Evolutionary conservation across 352 stramenopile species (phyloP).

Genomic region (Pythium rhizo-oryzae): DNA sequence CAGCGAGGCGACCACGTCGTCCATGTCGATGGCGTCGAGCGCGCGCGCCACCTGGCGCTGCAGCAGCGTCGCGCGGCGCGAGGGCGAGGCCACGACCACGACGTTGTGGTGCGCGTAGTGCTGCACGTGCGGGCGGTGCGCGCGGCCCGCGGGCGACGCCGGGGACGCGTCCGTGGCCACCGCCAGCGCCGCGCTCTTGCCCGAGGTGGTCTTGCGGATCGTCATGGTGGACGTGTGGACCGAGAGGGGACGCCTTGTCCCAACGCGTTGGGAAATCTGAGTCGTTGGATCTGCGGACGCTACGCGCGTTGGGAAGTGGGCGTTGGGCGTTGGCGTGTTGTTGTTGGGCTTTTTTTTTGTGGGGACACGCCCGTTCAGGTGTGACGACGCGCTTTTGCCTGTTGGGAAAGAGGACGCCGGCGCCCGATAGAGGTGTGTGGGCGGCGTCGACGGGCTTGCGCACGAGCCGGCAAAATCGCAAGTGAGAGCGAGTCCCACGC

Average conservation of each 20-base stretch:
- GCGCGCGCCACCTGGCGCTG: slow-evolving; percentile 52
- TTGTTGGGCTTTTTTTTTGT: not conserved
- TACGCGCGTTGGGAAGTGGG: not conserved
- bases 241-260: too few relatives aligned
- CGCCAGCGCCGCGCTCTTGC: not conserved
- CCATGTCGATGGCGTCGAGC: slow-evolving; percentile 51
- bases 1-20: slow-evolving; percentile 26
- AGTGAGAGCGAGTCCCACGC: slow-evolving; percentile 10
- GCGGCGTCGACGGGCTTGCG: slow-evolving; percentile 5
- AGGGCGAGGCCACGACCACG: slow-evolving; percentile 27
- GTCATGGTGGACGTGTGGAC: slow-evolving; percentile 12
- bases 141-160: slow-evolving; percentile 1
- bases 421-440: not conserved
- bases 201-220: slow-evolving; percentile 24
- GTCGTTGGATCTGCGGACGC: too few relatives aligned
- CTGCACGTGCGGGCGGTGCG: slow-evolving; percentile 12
- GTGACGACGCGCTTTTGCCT: not conserved
- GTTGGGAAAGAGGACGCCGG: not conserved
- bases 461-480: slow-evolving; percentile 22
- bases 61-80: slow-evolving; percentile 36
- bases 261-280: too few relatives aligned
- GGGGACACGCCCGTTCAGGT: not conserved
- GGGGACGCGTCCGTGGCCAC: not conserved
- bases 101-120: slow-evolving; percentile 21
- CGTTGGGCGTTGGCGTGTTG: slow-evolving; percentile 2